phyloP scores from a whole-genome alignment of 495 filamentous ascomycete genomes.

The Penicillium fimorum region DNA sequence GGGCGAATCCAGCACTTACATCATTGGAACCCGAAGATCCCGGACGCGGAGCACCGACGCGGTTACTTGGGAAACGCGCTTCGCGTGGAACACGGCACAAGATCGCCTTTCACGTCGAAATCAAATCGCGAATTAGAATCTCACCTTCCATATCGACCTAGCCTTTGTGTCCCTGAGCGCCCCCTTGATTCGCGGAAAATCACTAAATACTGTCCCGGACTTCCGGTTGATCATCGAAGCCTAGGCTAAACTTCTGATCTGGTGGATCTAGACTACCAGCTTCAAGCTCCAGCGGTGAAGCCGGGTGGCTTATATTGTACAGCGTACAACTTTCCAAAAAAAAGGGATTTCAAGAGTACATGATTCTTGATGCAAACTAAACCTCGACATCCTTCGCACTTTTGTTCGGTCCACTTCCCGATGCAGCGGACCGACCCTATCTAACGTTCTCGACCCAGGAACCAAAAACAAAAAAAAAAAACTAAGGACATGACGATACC shows the following conservation, averaged over 20 bases:
- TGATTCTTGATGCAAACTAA: conserved; percentile 7
- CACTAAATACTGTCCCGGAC: conserved; percentile 6
- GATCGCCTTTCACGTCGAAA: background rate
- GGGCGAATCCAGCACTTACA: conserved; percentile 18
- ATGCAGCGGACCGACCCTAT: conserved; percentile 36
- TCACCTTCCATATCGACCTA: background rate
- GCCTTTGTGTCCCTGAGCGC: conserved; percentile 2
- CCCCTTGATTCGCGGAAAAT: conserved; percentile 13
- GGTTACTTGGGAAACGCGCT: conserved; percentile 37
- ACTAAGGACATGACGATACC: conserved; percentile 8
- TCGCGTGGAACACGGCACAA: conserved; percentile 22
- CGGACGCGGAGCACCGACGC: conserved; percentile 27
- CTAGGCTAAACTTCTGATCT: conserved; percentile 15
- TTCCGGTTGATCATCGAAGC: conserved; percentile 27
- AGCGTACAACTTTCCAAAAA: background rate
- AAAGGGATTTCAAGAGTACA: background rate
- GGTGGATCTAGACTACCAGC: conserved; percentile 4
- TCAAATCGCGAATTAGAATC: background rate
- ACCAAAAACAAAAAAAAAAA: conserved; percentile 13
- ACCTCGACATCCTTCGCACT: conserved; percentile 4
- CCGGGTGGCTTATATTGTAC: conserved; percentile 11
- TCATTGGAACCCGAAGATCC: conserved; percentile 26
- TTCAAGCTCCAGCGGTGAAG: conserved; percentile 16
- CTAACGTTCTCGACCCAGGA: conserved; percentile 34
- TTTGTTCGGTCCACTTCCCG: conserved; percentile 30